These are phyloP conservation scores for Colletotrichum ledebouriae DNA, from an alignment of 2,329 filamentous ascomycete species.

Conservation along the genomic window DNA sequence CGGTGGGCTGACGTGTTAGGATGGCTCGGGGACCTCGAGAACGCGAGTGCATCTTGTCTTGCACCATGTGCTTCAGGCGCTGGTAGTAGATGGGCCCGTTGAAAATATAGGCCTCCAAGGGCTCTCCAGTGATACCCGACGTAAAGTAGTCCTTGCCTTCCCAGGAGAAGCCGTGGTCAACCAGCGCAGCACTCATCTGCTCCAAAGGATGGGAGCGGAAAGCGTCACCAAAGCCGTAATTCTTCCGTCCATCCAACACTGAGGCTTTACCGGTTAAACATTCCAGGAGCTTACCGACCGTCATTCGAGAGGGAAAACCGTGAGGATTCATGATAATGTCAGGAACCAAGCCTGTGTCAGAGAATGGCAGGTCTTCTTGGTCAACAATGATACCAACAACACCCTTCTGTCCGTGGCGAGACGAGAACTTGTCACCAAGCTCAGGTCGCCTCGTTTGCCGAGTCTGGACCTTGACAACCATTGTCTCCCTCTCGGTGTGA, in stretches of 20 bases:
- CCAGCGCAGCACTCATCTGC: constrained; percentile 87
- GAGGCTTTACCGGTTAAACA: constrained; percentile 95
- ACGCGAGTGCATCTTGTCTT: constrained; percentile 99
- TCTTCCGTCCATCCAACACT: constrained; percentile 84
- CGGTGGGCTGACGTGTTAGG: constrained; percentile 93
- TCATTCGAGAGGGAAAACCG: constrained; percentile 99
- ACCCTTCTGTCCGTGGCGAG: constrained; percentile 97
- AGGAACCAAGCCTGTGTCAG: constrained; percentile 88
- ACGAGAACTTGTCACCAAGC: constrained; percentile 98
- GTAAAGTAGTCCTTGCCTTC: constrained; percentile 98
- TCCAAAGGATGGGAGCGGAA: constrained; percentile 88
- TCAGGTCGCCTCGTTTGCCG: constrained; percentile 96
- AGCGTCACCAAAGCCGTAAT: constrained; percentile 86
- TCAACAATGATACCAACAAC: constrained; percentile 97
- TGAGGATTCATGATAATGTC: constrained; percentile 99
- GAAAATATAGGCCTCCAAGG: constrained; percentile 95
- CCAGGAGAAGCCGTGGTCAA: constrained; percentile 93
- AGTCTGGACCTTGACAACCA: constrained; percentile 93
- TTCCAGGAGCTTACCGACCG: constrained; percentile 97
- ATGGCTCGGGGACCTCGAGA: constrained; percentile 91
- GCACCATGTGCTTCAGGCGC: constrained; percentile 99
- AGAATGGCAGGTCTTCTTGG: constrained; percentile 97
- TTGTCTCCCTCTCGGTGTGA: constrained; percentile 86
- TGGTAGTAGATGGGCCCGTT: constrained; percentile 99
- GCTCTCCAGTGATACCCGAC: constrained; percentile 93